Conservation (phyloP, 2,329 filamentous ascomycete genomes). For the Trichoderma polysporum region DNA sequence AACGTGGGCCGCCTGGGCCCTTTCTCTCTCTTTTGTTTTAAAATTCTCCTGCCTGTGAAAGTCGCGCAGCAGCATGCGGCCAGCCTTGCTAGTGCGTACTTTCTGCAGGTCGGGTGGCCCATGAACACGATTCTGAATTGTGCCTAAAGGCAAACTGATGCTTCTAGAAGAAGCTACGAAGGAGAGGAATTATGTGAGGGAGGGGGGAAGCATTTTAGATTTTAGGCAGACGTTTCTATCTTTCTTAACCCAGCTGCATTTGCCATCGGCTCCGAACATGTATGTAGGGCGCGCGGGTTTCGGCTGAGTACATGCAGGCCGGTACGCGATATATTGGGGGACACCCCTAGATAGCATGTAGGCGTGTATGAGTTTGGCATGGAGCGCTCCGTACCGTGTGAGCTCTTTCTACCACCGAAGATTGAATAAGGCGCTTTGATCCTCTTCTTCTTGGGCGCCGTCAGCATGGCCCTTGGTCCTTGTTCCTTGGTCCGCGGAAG, state of each 20-base stretch:
- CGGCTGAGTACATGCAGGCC: not conserved
- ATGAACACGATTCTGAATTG: not conserved
- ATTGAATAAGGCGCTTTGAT: not conserved
- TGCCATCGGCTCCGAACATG: not conserved
- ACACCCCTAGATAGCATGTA: no score
- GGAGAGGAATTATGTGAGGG: not conserved
- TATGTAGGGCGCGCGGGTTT: not conserved
- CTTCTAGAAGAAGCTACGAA: not conserved
- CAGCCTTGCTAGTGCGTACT: not conserved
- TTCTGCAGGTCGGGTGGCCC: not conserved
- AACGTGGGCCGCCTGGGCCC: not conserved
- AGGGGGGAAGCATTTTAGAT: no score
- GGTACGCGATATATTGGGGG: no score
- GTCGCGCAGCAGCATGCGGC: not conserved
- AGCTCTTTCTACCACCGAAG: not conserved
- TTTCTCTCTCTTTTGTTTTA: not conserved
- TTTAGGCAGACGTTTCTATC: not conserved
- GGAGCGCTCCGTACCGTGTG: not conserved
- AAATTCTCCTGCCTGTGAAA: not conserved
- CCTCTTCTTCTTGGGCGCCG: not conserved
- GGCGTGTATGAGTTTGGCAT: not conserved
- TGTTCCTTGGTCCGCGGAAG: not conserved
- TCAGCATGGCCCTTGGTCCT: not conserved
- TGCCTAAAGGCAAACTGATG: not conserved
- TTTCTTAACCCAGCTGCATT: not conserved